Conservation (phyloP, 129 eudicot genomes). For the Calendula officinalis region DNA sequence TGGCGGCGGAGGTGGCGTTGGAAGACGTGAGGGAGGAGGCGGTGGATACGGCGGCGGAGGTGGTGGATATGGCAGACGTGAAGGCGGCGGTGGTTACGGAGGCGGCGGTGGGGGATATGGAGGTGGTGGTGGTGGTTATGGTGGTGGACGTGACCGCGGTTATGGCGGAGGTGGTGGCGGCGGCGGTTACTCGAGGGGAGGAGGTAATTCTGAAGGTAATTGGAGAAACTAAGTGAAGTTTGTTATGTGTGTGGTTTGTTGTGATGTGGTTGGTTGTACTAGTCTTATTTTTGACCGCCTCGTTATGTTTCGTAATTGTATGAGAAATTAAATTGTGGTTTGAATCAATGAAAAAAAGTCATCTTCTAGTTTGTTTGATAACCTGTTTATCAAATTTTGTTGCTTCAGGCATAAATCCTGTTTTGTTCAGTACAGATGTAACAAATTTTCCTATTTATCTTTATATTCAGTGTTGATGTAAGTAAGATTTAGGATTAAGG, state of each 20-base stretch:
- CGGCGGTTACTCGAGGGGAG: conserved; percentile 39
- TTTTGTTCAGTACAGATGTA: too few relatives aligned
- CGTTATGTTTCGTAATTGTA: conserved; percentile 13
- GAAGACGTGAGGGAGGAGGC: conserved; percentile 19
- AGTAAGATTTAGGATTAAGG: too few relatives aligned
- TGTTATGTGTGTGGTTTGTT: not conserved
- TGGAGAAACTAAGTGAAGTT: conserved; percentile 51
- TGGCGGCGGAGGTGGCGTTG: conserved; percentile 65
- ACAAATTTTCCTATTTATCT: too few relatives aligned
- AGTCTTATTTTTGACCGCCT: conserved; percentile 18
- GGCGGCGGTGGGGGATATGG: conserved; percentile 22
- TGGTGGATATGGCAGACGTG: conserved; percentile 31
- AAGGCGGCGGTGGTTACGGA: conserved; percentile 21
- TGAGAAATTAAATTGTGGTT: not conserved
- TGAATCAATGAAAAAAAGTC: not conserved
- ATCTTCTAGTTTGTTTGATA: too few relatives aligned
- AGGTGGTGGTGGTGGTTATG: conserved; percentile 35
- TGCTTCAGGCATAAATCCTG: too few relatives aligned
- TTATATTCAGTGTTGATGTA: too few relatives aligned
- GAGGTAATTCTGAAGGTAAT: conserved; percentile 48
- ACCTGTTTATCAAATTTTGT: too few relatives aligned
- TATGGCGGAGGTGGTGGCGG: conserved; percentile 36
- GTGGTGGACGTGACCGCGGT: conserved; percentile 38
- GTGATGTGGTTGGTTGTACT: not conserved
- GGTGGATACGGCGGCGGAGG: conserved; percentile 40